phyloP scores from a whole-genome alignment of 176 grass and related monocot species.

The Lolium rigidum region DNA sequence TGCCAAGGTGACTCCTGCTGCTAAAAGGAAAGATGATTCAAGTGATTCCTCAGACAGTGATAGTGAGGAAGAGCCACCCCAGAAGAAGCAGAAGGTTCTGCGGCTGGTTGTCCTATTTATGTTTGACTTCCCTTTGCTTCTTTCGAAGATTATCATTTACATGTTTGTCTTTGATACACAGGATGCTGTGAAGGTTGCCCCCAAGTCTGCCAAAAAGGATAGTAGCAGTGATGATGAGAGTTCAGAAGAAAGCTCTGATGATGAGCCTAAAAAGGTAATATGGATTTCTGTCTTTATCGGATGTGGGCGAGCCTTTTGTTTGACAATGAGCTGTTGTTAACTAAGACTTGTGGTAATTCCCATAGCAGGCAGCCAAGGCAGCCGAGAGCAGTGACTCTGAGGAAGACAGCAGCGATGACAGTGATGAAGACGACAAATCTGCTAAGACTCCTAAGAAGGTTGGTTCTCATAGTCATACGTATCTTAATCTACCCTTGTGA shows the following conservation, averaged over 20 bases:
- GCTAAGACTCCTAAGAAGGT: slow-evolving; percentile 67
- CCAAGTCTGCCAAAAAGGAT: slow-evolving; percentile 47
- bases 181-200: slow-evolving; percentile 42
- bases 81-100: slow-evolving; percentile 71
- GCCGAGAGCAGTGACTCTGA: slow-evolving; percentile 45
- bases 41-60: slow-evolving; percentile 58
- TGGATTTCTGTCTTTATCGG: neutral
- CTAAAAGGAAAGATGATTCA: slow-evolving; percentile 55
- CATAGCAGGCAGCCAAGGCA: slow-evolving; percentile 30
- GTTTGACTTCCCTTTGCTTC: neutral
- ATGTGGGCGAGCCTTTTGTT: neutral
- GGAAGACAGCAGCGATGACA: slow-evolving; percentile 18
- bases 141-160: neutral
- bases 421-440: slow-evolving; percentile 46
- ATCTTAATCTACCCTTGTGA: neutral
- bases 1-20: slow-evolving; percentile 25
- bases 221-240: slow-evolving; percentile 59
- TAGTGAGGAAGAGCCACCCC: slow-evolving; percentile 63
- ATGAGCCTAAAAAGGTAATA: slow-evolving; percentile 58
- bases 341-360: neutral
- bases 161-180: slow-evolving; percentile 28
- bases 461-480: neutral
- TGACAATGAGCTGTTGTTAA: neutral
- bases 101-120: neutral
- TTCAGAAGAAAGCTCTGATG: slow-evolving; percentile 67